Evolutionary conservation across 2,329 filamentous ascomycete species (phyloP), one percentile per base, ranked within the genome.

Genomic region (Metarhizium rileyi): DNA sequence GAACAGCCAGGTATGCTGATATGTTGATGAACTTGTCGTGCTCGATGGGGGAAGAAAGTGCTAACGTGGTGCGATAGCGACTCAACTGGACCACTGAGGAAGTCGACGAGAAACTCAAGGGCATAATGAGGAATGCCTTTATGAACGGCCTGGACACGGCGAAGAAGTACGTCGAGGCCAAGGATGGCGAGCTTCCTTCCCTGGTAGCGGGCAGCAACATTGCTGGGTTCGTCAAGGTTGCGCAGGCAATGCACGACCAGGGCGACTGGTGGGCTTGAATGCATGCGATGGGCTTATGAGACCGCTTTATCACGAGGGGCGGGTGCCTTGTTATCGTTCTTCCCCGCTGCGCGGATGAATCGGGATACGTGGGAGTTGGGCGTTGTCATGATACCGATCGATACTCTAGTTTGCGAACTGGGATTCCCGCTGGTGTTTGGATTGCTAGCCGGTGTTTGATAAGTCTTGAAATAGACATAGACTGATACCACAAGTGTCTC

Each of bases 221-320:
- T 74, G 93, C 93, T 53, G 93, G 93, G 52, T 97, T 96, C 76
- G 85, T 86, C 72, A 98, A 97, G 84, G 91, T 97, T 49, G 90
- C 85, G 47, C 79, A 82, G 61, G 91, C 93, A 63, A 97, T 97
- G 91, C 80, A 86, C 67, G 89, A 95, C 70, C 91, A 96, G 73
- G 93, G 93, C 63, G 91, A 97, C 71, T 97, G 90, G 91, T 97
- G 78, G 78, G 51, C 43, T 10, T 45, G 53, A 51, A 47, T 25
- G 38, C 16, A 3, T 18, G 18, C n/a, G 38, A 25, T 5, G 3
- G 38, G 25, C 38, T 22, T 23, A 14, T 16, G 38, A n/a, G 12
- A 12, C 35, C 3, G n/a, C 16, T 38, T 38, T 8, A 33, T 33
- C 38, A 25, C 12, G 22, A 42, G 4, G 23, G 20, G 3, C 22